Evolutionary conservation across 352 stramenopile species (phyloP), one percentile per base, ranked within the genome.

Genomic region (Phytophthora colocasiae): DNA sequence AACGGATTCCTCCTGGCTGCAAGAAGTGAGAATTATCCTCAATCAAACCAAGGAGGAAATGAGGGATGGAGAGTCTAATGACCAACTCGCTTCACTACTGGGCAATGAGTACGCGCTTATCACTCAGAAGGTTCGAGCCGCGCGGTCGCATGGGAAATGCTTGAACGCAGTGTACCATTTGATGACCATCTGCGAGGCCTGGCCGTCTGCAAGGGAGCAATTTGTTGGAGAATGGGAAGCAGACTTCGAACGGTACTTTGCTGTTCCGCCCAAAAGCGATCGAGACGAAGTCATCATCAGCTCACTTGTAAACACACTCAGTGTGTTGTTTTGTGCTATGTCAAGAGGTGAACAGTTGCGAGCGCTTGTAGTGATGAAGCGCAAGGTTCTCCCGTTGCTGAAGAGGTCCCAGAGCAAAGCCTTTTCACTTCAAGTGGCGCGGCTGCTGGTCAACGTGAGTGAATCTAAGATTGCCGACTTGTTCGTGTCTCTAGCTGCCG

Each of bases 81-180:
- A 27, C n/a, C 12, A 54, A 14, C 9, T 63, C 6, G 22, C 26
- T 19, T 44, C 41, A 11, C 19, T 59, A 8, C 7, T 64, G 8
- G 44, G 19, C 40, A 22, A 32, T 12, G 80, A 87, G 39, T 68
- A 81, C 26, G 32, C 40, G 6, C 48, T 73, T 19, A 36, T 87
- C 2, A 36, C 69, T 26, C 39, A 68, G 39, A 83, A 63, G 11
- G 50, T 89, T 12, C 75, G 59, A 26, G 40, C 32, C 6, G 84
- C 81, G 10, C 68, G 78, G 32, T 90, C 84, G n/a, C 81, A 90
- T 48, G 71, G 70, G 1, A 81, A 73, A 24, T 93, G 85, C 31
- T 44, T 91, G 39, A 90, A 93, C 46, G 81, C 75, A 15, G 11
- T 91, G 4, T 93, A 91, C 44, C 69, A 85, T 40, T 53, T 87